Conservation (phyloP, 768 basidiomycete species). For the Agaricus subrufescens region DNA sequence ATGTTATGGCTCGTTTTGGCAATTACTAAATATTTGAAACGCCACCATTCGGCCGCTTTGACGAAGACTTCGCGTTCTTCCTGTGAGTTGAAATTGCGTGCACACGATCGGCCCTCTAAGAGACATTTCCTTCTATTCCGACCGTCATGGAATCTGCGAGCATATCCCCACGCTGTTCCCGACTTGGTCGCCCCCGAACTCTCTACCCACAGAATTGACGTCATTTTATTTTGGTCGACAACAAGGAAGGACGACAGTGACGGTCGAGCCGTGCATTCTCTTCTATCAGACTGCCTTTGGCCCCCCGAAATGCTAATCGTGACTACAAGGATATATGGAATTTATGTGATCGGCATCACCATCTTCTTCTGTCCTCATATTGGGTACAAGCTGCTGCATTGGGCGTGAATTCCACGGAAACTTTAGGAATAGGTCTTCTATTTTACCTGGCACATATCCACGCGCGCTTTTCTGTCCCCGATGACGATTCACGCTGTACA, state of each 20-base stretch:
- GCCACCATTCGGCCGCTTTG: neutral
- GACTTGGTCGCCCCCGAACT: neutral
- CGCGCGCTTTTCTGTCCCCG: too few relatives aligned
- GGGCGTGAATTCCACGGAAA: too few relatives aligned
- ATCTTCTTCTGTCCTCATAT: neutral
- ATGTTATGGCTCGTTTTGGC: neutral
- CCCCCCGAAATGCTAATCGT: neutral
- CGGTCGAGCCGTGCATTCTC: neutral
- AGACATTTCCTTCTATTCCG: neutral
- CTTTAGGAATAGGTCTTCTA: neutral
- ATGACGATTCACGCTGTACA: neutral
- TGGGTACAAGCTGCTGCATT: too few relatives aligned
- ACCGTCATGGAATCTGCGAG: neutral
- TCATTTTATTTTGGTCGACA: neutral
- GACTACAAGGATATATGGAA: neutral
- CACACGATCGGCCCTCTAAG: neutral
- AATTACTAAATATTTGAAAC: neutral
- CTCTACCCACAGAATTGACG: neutral
- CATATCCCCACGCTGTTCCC: neutral
- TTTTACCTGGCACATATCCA: neutral
- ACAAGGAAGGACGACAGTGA: neutral
- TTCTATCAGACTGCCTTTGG: neutral
- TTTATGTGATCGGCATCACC: neutral
- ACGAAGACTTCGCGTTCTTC: neutral
- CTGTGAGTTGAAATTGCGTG: neutral